phyloP scores from a whole-genome alignment of 106 monocot species.

The Apostasia ramifera region DNA sequence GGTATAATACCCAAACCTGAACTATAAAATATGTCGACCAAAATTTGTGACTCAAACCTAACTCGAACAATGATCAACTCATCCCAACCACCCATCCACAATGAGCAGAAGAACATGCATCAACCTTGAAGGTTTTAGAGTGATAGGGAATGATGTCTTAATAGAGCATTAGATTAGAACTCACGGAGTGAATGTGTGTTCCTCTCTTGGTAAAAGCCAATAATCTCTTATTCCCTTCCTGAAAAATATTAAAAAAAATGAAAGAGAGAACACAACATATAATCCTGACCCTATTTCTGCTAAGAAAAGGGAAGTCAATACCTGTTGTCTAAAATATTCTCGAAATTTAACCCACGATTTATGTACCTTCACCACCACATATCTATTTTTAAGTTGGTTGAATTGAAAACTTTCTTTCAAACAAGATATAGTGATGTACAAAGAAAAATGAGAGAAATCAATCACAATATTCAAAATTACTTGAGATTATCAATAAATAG shows the following conservation, averaged over 20 bases:
- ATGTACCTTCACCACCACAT: constrained; percentile 90
- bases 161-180: neutral
- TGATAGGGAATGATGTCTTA: too few species aligned
- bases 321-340: constrained; percentile 74
- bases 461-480: neutral
- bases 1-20: too few species aligned
- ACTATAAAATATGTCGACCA: too few species aligned
- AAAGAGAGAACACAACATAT: neutral
- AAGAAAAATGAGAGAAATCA: neutral
- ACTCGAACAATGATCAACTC: too few species aligned
- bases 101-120: too few species aligned
- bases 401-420: constrained; percentile 1
- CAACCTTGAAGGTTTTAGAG: too few species aligned
- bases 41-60: too few species aligned
- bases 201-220: constrained; percentile 91
- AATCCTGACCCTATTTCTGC: neutral
- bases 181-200: constrained; percentile 72
- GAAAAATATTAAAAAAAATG: constrained; percentile 3
- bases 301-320: constrained; percentile 3
- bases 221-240: constrained; percentile 73
- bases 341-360: constrained; percentile 74
- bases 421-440: neutral
- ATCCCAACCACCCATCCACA: too few species aligned
- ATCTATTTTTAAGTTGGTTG: constrained; percentile 37
- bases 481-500: neutral